Evolutionary conservation across 306 rosid species (phyloP).

Genomic region (Citrullus colocynthis): DNA sequence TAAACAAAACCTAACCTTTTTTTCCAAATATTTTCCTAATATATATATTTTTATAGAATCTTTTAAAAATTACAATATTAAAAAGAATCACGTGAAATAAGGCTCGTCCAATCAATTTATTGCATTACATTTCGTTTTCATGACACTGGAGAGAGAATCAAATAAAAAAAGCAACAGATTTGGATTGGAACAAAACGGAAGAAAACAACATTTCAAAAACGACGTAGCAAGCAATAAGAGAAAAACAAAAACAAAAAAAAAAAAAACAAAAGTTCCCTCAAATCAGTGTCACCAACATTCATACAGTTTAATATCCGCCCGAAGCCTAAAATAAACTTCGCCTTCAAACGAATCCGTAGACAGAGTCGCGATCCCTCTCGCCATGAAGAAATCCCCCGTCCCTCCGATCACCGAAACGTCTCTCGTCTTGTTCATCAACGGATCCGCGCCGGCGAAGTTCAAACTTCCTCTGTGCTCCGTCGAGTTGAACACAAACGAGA

Average conservation of each 20-base stretch:
- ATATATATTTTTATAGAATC: too few species aligned
- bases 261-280: too few species aligned
- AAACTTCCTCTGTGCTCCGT: slow-evolving; percentile 35
- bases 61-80: too few species aligned
- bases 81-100: too few species aligned
- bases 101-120: neutral
- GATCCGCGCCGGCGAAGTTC: slow-evolving; percentile 57
- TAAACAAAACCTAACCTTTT: too few species aligned
- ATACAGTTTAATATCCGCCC: slow-evolving; percentile 33
- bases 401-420: slow-evolving; percentile 52
- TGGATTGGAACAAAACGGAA: neutral
- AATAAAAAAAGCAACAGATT: neutral
- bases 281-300: slow-evolving; percentile 33
- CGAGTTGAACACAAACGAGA: slow-evolving; percentile 24
- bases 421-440: slow-evolving; percentile 42
- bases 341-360: slow-evolving; percentile 48
- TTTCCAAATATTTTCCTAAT: too few species aligned
- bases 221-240: neutral
- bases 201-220: neutral
- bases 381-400: slow-evolving; percentile 64
- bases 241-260: neutral
- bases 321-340: slow-evolving; percentile 49
- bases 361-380: slow-evolving; percentile 50
- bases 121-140: neutral
- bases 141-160: too few species aligned